Evolutionary conservation across 768 basidiomycete genomes (phyloP).

Genomic region (Pholiota microspora): DNA sequence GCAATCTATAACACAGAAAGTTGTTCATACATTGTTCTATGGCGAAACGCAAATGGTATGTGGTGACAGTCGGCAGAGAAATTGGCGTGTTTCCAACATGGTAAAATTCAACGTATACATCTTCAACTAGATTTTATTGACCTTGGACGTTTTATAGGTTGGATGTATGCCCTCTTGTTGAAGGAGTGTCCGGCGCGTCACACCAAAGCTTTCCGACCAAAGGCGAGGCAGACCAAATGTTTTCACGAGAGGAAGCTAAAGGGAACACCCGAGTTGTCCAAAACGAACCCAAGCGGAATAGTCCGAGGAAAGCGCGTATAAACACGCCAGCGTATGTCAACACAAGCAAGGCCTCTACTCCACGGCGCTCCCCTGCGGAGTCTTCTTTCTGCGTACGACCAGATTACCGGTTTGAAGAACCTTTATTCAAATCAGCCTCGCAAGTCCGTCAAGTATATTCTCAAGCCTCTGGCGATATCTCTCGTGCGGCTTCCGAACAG

Average conservation of each 20-base stretch:
- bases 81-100: constrained; percentile 40
- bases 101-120: constrained; percentile 20
- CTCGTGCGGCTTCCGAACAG: constrained; percentile 17
- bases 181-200: constrained; percentile 38
- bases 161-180: constrained; percentile 41
- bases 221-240: constrained; percentile 37
- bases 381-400: not conserved
- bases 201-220: constrained; percentile 41
- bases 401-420: not conserved
- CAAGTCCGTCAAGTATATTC: not conserved
- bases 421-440: not conserved
- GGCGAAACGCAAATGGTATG: constrained; percentile 40
- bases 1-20: not conserved
- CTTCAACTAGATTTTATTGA: not conserved
- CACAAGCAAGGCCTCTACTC: not conserved
- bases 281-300: not conserved
- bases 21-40: constrained; percentile 14
- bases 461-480: constrained; percentile 2
- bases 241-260: constrained; percentile 23
- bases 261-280: constrained; percentile 29
- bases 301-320: not conserved
- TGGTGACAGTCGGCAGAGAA: constrained; percentile 35
- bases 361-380: not conserved
- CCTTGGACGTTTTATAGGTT: constrained; percentile 31
- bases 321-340: not conserved